A percentile compares a stretch with the other conserved stretches of the same genome.
Evolutionary conservation across 139 green algal genomes (phyloP).

Genomic region (Chlamydomonas eustigma): DNA sequence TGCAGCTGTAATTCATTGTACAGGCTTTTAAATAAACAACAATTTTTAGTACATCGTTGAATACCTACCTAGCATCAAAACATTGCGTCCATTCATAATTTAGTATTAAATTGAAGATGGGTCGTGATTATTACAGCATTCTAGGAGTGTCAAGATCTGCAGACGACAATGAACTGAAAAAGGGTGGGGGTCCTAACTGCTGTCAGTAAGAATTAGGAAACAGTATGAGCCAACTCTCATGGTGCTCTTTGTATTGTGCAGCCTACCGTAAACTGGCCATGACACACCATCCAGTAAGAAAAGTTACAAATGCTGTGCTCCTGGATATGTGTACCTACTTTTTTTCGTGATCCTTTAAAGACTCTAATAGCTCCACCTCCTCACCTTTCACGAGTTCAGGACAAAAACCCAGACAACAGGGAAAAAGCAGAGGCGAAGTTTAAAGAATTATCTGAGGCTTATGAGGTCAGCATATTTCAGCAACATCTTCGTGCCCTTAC

Average conservation of each 20-base stretch:
- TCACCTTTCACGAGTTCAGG: no score
- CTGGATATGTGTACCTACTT: not conserved
- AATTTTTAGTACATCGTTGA: no score
- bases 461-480: not conserved
- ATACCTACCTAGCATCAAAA: no score
- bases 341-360: not conserved
- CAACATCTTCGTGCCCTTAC: not conserved
- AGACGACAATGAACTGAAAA: conserved; percentile 24
- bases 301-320: not conserved
- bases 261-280: conserved; percentile 33
- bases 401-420: conserved; percentile 16
- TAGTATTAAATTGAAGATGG: no score
- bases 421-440: conserved; percentile 12
- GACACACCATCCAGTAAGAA: conserved; percentile 28
- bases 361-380: no score
- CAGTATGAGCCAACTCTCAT: not conserved
- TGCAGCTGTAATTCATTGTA: no score
- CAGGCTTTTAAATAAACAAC: no score
- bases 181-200: not conserved
- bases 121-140: conserved; percentile 33
- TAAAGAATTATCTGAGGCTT: conserved; percentile 12
- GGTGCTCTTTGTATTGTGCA: not conserved
- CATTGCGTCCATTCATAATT: no score
- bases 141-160: conserved; percentile 20
- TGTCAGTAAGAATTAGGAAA: not conserved